Conservation (phyloP, 2,329 filamentous ascomycete species). For the Drechslerella coelobrocha region DNA sequence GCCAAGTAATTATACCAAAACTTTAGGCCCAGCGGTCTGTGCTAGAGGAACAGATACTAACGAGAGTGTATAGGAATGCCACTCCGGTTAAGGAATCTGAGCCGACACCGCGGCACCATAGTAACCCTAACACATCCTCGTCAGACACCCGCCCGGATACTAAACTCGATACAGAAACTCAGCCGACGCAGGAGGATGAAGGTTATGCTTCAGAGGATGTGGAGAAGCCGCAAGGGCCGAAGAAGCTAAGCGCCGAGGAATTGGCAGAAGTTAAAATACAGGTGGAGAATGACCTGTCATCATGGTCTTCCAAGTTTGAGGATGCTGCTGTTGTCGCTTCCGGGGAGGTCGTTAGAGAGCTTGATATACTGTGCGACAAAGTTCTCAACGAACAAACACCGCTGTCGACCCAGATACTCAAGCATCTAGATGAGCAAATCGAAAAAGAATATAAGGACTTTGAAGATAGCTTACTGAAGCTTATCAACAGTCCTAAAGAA, state of each 20-base stretch:
- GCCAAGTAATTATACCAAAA: constrained; percentile 55
- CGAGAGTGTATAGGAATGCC: constrained; percentile 15
- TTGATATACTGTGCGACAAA: constrained; percentile 64
- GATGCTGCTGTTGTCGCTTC: constrained; percentile 82
- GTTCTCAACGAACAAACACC: constrained; percentile 49
- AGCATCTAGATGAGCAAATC: constrained; percentile 68
- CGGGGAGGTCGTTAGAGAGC: constrained; percentile 69
- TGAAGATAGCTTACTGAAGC: constrained; percentile 69
- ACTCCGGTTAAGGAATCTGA: constrained; percentile 37
- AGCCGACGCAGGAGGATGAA: constrained; percentile 55
- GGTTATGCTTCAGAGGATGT: constrained; percentile 51
- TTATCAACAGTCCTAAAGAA: constrained; percentile 54
- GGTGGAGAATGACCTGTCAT: constrained; percentile 77
- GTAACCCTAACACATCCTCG: constrained; percentile 40
- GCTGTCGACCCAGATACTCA: constrained; percentile 50
- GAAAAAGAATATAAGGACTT: constrained; percentile 71
- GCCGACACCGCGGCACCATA: constrained; percentile 52
- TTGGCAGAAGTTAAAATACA: constrained; percentile 67
- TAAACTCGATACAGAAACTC: constrained; percentile 26
- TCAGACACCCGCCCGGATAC: constrained; percentile 37
- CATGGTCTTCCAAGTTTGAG: constrained; percentile 88
- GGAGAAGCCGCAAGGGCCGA: constrained; percentile 61
- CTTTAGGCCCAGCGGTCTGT: not conserved
- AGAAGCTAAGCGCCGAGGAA: constrained; percentile 56
- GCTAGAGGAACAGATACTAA: not conserved